Evolutionary conservation across 2,329 filamentous ascomycete species (phyloP).

Genomic region (Hyphodiscus sp.): DNA sequence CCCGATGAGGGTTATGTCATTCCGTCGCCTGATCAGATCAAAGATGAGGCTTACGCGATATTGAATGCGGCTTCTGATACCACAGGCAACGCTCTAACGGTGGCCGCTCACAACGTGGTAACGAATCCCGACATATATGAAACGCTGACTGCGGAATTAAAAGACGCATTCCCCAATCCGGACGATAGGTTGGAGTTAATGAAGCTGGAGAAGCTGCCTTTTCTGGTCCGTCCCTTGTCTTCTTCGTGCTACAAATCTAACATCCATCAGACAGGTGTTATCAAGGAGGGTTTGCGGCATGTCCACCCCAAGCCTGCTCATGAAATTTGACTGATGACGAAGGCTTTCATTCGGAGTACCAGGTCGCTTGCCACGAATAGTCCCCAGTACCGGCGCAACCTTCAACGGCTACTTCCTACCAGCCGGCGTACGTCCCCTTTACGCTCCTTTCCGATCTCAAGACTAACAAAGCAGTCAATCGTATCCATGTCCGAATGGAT

Average conservation of each 20-base stretch:
- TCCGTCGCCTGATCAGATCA: constrained; percentile 4
- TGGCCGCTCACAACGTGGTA: constrained; percentile 27
- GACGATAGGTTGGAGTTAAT: constrained; percentile 24
- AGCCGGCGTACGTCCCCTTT: constrained; percentile 20
- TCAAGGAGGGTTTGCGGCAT: constrained; percentile 23
- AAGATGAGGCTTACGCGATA: constrained; percentile 21
- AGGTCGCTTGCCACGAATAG: constrained; percentile 30
- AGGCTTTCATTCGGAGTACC: constrained; percentile 29
- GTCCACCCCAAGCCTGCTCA: neutral
- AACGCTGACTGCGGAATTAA: constrained; percentile 26
- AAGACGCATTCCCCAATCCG: constrained; percentile 28
- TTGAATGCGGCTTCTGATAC: constrained; percentile 29
- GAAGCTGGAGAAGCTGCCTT: constrained; percentile 30
- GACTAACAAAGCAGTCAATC: constrained; percentile 19
- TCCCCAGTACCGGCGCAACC: constrained; percentile 27
- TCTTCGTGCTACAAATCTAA: neutral
- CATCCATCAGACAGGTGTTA: constrained; percentile 11
- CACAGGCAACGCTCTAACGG: constrained; percentile 30
- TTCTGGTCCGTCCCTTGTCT: constrained; percentile 25
- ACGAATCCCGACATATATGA: constrained; percentile 23
- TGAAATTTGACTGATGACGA: neutral
- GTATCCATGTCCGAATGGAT: constrained; percentile 32
- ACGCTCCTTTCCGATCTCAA: constrained; percentile 18
- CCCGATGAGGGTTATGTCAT: neutral
- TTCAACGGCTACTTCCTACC: constrained; percentile 31